A percentile compares a stretch with the other conserved stretches of the same genome.
phyloP scores from a whole-genome alignment of 345 rosid genomes.

The Rhizophora apiculata region DNA sequence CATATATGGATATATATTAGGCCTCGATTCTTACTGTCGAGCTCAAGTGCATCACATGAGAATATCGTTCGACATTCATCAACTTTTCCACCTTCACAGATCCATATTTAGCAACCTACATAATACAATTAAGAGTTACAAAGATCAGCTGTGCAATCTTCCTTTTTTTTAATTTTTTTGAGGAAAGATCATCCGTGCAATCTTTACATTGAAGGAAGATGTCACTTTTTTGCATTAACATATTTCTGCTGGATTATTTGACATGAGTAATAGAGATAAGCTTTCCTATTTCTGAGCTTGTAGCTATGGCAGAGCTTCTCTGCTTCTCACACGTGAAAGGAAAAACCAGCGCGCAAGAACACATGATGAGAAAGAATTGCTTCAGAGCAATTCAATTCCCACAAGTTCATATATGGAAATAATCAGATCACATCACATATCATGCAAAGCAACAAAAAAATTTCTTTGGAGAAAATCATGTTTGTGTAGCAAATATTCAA shows the following conservation, averaged over 20 bases:
- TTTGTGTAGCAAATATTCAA: background rate
- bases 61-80: slow-evolving; percentile 82
- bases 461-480: background rate
- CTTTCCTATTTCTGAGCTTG: background rate
- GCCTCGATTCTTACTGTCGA: slow-evolving; percentile 55
- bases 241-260: background rate
- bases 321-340: background rate
- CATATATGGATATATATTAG: background rate
- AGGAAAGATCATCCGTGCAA: background rate
- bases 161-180: no score
- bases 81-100: slow-evolving; percentile 88
- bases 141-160: background rate
- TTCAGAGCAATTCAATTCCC: no score
- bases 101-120: slow-evolving; percentile 69
- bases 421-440: no score
- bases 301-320: background rate
- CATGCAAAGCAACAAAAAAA: no score
- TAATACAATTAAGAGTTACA: slow-evolving; percentile 1
- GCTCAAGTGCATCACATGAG: slow-evolving; percentile 97
- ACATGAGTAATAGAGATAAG: background rate
- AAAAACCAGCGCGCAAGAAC: background rate
- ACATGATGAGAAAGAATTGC: no score
- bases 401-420: no score
- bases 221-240: background rate
- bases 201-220: background rate